phyloP scores from a whole-genome alignment of 2,329 filamentous ascomycete species.

The Colletotrichum filicis region DNA sequence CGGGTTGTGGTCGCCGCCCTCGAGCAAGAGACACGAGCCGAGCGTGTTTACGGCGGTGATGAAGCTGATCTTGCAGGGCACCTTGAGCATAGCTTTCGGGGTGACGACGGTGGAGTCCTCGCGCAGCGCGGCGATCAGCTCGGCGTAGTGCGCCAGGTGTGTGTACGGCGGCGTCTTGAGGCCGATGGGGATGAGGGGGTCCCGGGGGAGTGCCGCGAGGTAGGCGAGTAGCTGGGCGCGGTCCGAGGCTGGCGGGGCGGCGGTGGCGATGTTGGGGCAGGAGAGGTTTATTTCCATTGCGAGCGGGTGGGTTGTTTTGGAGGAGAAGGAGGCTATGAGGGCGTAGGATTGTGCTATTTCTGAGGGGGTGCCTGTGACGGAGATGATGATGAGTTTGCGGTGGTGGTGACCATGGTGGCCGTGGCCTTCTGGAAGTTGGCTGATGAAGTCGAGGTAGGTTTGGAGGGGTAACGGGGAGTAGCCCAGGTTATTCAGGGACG shows the following conservation, averaged over 20 bases:
- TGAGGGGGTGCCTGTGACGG: conserved; percentile 72
- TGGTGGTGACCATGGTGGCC: conserved; percentile 15
- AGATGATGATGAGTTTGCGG: conserved; percentile 74
- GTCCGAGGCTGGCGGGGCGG: conserved; percentile 78
- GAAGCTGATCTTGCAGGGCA: conserved; percentile 62
- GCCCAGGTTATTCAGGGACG: conserved; percentile 76
- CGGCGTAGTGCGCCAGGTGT: conserved; percentile 71
- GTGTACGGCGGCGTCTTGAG: conserved; percentile 85
- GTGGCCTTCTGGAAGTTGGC: conserved; percentile 51
- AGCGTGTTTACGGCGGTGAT: conserved; percentile 80
- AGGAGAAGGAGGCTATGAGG: conserved; percentile 53
- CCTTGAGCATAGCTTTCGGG: conserved; percentile 22
- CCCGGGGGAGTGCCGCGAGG: conserved; percentile 56
- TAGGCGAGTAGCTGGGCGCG: conserved; percentile 62
- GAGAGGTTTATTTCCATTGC: conserved; percentile 83
- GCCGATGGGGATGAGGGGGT: conserved; percentile 59
- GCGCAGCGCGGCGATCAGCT: conserved; percentile 63
- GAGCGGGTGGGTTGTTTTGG: conserved; percentile 58
- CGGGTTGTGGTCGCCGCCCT: conserved; percentile 34
- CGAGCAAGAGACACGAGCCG: conserved; percentile 72
- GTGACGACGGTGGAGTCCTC: conserved; percentile 29
- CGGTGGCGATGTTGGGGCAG: conserved; percentile 78
- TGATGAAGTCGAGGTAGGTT: conserved; percentile 68
- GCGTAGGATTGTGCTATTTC: conserved; percentile 69
- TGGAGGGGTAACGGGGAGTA: conserved; percentile 74